Evolutionary conservation across 2,329 filamentous ascomycete species (phyloP).

Genomic region (Acarospora socialis): DNA sequence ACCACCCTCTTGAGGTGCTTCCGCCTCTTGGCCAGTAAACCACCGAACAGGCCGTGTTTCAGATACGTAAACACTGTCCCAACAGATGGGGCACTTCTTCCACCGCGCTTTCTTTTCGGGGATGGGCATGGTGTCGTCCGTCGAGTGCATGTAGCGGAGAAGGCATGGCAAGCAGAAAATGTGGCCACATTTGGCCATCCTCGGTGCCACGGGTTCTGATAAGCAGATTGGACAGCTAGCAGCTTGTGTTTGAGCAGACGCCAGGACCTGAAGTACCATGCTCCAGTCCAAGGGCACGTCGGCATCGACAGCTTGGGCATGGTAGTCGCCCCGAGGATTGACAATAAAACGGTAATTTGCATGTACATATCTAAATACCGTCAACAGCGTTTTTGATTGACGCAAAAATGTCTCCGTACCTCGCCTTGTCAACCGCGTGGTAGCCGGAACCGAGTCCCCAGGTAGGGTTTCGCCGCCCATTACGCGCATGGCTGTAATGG

Average conservation of each 20-base stretch:
- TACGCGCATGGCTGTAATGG: slow-evolving; percentile 35
- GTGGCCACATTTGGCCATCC: slow-evolving; percentile 95
- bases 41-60: slow-evolving; percentile 83
- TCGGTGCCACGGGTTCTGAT: slow-evolving; percentile 77
- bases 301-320: slow-evolving; percentile 66
- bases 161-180: slow-evolving; percentile 92
- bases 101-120: slow-evolving; percentile 60
- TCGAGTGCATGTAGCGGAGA: slow-evolving; percentile 88
- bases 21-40: slow-evolving; percentile 76
- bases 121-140: slow-evolving; percentile 49
- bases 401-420: slow-evolving; percentile 38
- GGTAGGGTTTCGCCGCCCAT: slow-evolving; percentile 56
- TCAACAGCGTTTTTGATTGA: too few relatives aligned
- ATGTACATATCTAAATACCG: slow-evolving; percentile 56
- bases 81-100: slow-evolving; percentile 95
- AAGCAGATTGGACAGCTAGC: slow-evolving; percentile 91
- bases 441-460: slow-evolving; percentile 83
- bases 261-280: slow-evolving; percentile 79
- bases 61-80: slow-evolving; percentile 81
- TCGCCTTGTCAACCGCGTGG: slow-evolving; percentile 79
- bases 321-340: slow-evolving; percentile 65
- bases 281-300: slow-evolving; percentile 86
- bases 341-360: slow-evolving; percentile 97
- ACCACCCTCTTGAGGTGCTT: slow-evolving; percentile 64
- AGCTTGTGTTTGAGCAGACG: slow-evolving; percentile 74